These are phyloP conservation scores for Posidonia oceanica DNA, from an alignment of 116 monocot genomes.

Conservation along the genomic window DNA sequence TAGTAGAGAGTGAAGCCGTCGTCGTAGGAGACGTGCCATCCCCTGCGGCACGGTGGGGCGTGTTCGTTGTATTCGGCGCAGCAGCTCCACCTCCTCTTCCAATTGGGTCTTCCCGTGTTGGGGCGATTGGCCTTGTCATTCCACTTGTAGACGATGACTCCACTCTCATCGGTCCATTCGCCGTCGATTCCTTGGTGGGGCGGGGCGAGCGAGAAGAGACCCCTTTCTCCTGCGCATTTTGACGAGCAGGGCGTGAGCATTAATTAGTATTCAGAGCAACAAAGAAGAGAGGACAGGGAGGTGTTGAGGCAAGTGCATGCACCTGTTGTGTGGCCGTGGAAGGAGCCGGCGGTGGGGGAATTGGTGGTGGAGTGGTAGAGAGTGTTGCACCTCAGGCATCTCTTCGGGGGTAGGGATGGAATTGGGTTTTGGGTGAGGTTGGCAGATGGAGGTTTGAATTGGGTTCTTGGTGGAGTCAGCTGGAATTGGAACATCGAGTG, in stretches of 20 bases:
- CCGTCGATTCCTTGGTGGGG: constrained; percentile 73
- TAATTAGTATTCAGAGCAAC: too few relatives aligned
- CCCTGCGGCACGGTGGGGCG: constrained; percentile 43
- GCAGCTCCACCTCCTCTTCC: constrained; percentile 84
- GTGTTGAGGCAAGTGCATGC: too few relatives aligned
- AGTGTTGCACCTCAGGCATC: constrained; percentile 50
- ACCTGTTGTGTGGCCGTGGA: constrained; percentile 70
- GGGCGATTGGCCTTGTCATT: constrained; percentile 40
- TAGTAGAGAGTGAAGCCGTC: constrained; percentile 58
- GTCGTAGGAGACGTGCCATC: constrained; percentile 64
- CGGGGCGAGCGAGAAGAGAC: constrained; percentile 40
- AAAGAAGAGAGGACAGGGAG: not conserved
- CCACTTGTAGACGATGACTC: constrained; percentile 64
- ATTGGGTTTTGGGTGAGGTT: not conserved
- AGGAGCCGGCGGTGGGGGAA: constrained; percentile 50
- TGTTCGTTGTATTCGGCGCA: constrained; percentile 48
- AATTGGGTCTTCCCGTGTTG: constrained; percentile 50
- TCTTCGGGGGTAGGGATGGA: constrained; percentile 1
- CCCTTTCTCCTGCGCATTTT: constrained; percentile 34
- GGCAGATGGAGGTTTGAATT: not conserved
- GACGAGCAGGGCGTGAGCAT: not conserved
- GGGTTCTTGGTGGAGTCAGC: not conserved
- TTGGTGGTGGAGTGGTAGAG: constrained; percentile 34
- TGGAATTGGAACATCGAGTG: not conserved
- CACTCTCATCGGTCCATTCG: constrained; percentile 60